Evolutionary conservation across 2,329 filamentous ascomycete species (phyloP).

Genomic region (Penicillium aurantiogriseum): DNA sequence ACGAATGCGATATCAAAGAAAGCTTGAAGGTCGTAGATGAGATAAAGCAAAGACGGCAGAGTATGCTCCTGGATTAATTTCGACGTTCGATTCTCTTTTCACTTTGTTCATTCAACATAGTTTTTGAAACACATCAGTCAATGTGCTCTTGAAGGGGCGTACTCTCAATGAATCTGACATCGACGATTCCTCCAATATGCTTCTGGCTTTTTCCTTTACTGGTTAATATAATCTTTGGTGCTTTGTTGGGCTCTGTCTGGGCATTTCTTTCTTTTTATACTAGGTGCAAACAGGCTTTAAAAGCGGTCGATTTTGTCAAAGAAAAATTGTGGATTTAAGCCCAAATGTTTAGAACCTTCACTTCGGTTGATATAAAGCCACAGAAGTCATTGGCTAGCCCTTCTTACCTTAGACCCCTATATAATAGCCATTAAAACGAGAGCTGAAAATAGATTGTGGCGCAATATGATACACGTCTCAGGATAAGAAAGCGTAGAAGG

Average conservation of each 20-base stretch:
- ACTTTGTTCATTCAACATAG: not conserved
- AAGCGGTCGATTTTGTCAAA: not conserved
- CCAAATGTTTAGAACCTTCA: not conserved
- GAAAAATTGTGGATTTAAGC: not conserved
- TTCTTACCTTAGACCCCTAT: no score
- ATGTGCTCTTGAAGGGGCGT: not conserved
- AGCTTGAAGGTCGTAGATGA: not conserved
- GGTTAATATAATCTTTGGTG: not conserved
- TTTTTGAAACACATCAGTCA: not conserved
- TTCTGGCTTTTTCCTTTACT: not conserved
- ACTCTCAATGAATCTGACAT: not conserved
- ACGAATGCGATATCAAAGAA: not conserved
- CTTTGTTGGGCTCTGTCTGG: not conserved
- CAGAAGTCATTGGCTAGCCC: not conserved
- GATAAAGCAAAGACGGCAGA: not conserved
- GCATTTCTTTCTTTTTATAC: no score
- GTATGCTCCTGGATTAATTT: not conserved
- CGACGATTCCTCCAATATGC: not conserved
- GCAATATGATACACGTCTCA: not conserved
- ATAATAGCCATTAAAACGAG: not conserved
- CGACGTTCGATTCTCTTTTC: not conserved
- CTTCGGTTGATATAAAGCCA: not conserved
- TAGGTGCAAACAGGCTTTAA: not conserved
- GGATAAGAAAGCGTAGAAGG: not conserved
- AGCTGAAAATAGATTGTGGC: not conserved